Evolutionary conservation across 148 eudicot genomes (phyloP).

Genomic region (Euryodendron excelsum): DNA sequence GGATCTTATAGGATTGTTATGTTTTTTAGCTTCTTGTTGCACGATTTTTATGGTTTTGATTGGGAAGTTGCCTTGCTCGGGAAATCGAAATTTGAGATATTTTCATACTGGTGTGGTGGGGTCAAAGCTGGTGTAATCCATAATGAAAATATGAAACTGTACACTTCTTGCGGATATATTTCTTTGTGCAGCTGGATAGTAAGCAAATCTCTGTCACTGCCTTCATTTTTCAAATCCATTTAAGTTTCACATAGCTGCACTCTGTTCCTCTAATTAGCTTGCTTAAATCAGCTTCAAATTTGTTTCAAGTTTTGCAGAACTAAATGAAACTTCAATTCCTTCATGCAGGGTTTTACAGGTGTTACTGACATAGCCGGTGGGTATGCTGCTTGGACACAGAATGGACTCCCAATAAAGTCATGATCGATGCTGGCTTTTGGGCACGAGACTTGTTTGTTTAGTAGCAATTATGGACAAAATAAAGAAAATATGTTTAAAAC

Average conservation of each 20-base stretch:
- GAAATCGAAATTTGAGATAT: no score
- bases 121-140: neutral
- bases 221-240: no score
- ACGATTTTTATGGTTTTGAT: neutral
- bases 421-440: conserved; percentile 9
- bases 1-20: no score
- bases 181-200: no score
- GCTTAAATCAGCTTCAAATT: neutral
- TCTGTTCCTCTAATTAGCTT: neutral
- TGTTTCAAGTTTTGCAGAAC: neutral
- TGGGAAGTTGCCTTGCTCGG: no score
- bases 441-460: neutral
- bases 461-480: neutral
- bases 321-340: neutral
- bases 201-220: no score
- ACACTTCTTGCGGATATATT: neutral
- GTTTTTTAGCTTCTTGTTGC: no score
- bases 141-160: neutral
- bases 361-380: conserved; percentile 67
- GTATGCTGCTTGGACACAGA: conserved; percentile 59
- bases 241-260: neutral
- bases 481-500: no score
- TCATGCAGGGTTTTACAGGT: conserved; percentile 64
- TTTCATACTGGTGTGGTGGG: no score
- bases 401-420: conserved; percentile 42